A percentile compares a stretch with the other conserved stretches of the same genome.
Conservation (phyloP, 371 early-diverging fungal species). For the Mortierella sp. region DNA sequence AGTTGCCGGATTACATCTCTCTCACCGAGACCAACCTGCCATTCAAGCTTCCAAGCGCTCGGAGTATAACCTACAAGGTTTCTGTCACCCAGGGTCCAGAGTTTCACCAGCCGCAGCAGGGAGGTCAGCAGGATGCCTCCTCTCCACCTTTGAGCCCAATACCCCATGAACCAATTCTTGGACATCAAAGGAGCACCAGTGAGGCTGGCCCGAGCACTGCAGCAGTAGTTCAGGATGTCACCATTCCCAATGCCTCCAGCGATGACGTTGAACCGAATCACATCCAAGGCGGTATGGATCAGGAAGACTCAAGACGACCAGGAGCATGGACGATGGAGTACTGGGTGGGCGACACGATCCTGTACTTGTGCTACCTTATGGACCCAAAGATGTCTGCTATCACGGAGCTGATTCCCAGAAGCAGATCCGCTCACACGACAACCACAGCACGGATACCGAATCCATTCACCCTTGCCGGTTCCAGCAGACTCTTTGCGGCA, state of each 20-base stretch:
- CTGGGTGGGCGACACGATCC: constrained; percentile 41
- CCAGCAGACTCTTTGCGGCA: not conserved
- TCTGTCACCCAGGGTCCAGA: constrained; percentile 39
- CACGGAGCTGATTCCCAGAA: constrained; percentile 14
- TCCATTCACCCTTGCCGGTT: not conserved
- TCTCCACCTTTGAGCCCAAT: not conserved
- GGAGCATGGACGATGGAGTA: constrained; percentile 48
- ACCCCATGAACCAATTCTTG: too few species aligned
- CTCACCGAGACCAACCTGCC: constrained; percentile 13
- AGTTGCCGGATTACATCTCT: constrained; percentile 34
- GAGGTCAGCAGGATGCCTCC: not conserved
- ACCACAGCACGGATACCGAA: not conserved
- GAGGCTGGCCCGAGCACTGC: not conserved
- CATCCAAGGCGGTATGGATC: not conserved
- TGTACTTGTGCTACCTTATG: constrained; percentile 45
- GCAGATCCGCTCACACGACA: not conserved
- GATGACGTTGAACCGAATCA: not conserved
- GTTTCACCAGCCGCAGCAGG: constrained; percentile 23
- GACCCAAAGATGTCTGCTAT: constrained; percentile 34
- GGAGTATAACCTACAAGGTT: constrained; percentile 43
- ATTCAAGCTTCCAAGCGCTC: constrained; percentile 26
- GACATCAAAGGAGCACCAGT: not conserved
- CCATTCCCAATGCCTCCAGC: not conserved
- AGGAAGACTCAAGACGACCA: not conserved
- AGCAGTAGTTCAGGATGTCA: not conserved